Base-by-base conservation (phyloP, 257 asterid species). In the Solanum sejunctum region DNA sequence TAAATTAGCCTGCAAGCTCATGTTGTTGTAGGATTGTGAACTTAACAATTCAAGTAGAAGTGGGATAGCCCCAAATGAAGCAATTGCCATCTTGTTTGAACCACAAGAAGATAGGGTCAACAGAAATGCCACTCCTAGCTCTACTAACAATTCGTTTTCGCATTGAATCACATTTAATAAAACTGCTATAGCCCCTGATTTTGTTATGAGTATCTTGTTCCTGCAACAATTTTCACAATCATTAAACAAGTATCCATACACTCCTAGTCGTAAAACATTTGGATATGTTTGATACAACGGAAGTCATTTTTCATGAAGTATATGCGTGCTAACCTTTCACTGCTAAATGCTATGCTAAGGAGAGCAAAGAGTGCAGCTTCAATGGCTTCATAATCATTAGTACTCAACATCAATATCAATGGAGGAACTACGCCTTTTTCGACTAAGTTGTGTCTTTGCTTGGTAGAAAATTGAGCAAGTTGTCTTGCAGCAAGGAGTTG, bases 331-430 rank as follows among this genome's bases (percentile, higher is more conserved):
- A 63, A 93, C 98, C 97, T 93, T 89, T 94, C 97, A 82, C 95
- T 93, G 43, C 97, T 91, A 58, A 90, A 93, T 28, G 96, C 94
- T 23, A 93, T 90, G 89, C 88, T 91, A 84, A 94, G 96, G 85
- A 94, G 92, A 85, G 96, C 95, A 86, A 89, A 83, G 4, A 94
- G 92, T 73, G 95, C 90, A 83, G 95, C 97, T 88, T 94, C 97
- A 75, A 87, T 85, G 83, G 90, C 89, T 52, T 93, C 96, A 67
- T 84, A 88, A 77, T 94, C 94, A 81, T 90, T 87, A 16, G 75
- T 52, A 69, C 88, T 91, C 84, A 94, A 90, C 98, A 94, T 93
- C 81, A 86, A 63, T 81, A 93, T 85, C 92, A 94, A 87, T 15
- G 88, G 89, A 82, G 93, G 80, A 83, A 92, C 84, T 1, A 87